These are phyloP conservation scores for Sapria himalayana DNA, from an alignment of 345 rosid genomes.

Conservation along the genomic window DNA sequence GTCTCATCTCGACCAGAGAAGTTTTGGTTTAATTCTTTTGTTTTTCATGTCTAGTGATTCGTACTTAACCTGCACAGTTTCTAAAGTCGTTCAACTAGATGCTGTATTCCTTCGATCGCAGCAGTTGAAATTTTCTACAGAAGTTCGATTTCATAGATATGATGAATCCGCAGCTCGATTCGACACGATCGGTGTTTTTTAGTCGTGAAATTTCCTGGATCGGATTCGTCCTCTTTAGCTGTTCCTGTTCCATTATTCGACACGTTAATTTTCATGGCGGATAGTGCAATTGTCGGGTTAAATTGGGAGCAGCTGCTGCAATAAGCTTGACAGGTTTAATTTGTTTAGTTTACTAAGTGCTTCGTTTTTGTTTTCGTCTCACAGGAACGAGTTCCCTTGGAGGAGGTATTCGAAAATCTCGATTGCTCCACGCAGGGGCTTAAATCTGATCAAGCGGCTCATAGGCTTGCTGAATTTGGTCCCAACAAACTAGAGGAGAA, in stretches of 20 bases:
- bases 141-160: too few species aligned
- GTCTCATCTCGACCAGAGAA: background rate
- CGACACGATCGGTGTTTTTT: too few species aligned
- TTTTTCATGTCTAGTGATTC: too few species aligned
- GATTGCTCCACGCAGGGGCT: conserved; percentile 39
- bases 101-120: conserved; percentile 13
- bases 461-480: conserved; percentile 57
- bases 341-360: background rate
- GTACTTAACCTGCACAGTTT: background rate
- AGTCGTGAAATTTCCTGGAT: too few species aligned
- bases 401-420: conserved; percentile 61
- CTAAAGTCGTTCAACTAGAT: background rate
- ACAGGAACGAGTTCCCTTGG: conserved; percentile 54
- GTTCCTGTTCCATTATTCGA: too few species aligned
- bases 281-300: too few species aligned
- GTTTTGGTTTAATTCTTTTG: too few species aligned
- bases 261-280: too few species aligned
- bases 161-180: too few species aligned
- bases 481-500: conserved; percentile 90
- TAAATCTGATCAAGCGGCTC: conserved; percentile 40
- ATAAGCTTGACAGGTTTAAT: background rate
- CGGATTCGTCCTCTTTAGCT: too few species aligned
- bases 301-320: too few species aligned
- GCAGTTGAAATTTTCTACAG: conserved; percentile 31
- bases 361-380: conserved; percentile 1